Base-by-base conservation (phyloP, 306 rosid genomes). In the Carpinus fangiana region DNA sequence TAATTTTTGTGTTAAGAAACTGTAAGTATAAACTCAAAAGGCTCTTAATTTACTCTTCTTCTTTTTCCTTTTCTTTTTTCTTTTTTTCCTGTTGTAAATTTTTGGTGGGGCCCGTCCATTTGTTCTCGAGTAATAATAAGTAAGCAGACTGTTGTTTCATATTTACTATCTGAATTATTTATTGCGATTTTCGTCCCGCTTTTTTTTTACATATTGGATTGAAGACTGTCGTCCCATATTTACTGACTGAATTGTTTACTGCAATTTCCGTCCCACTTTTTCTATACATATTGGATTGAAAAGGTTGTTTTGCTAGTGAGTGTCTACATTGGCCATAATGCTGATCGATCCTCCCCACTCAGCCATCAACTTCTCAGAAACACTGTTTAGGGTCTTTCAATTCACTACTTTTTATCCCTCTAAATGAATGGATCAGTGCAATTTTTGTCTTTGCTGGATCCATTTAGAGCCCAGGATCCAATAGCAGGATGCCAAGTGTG, bases 21-120 rank as follows among this genome's bases (percentile, higher is more conserved):
- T 84, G 89, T 90, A 88, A 90, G 81, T 90, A 90, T 74, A 59
- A 73, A 73, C 56, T 76, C 72, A 67, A 48, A 51, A 66, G 56
- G 45, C 64, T 84, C 45, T 47, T 52, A 31, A 47, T 14, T 55
- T 77, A 53, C 34, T 31, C 3, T 31, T 31, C 3, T 31, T 2
- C n/a, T n/a, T n/a, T n/a, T n/a, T n/a, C n/a, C n/a, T n/a, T n/a
- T n/a, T n/a, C n/a, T n/a, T 31, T 31, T 31, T 31, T 31, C 2
- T 31, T 31, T 31, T 2, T 31, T 31, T 31, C 26, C 26, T 23
- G 26, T 23, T 23, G 26, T 23, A 23, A 23, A 23, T 23, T 23
- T 23, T 23, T 23, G 26, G 26, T 23, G 26, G 26, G 26, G 26
- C 1, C 26, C 26, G 26, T 23, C 26, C 26, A 23, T 23, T 23